These are phyloP conservation scores for Pichiaceae sp. DNA, from an alignment of 1,139 yeast genomes.

Conservation along the genomic window DNA sequence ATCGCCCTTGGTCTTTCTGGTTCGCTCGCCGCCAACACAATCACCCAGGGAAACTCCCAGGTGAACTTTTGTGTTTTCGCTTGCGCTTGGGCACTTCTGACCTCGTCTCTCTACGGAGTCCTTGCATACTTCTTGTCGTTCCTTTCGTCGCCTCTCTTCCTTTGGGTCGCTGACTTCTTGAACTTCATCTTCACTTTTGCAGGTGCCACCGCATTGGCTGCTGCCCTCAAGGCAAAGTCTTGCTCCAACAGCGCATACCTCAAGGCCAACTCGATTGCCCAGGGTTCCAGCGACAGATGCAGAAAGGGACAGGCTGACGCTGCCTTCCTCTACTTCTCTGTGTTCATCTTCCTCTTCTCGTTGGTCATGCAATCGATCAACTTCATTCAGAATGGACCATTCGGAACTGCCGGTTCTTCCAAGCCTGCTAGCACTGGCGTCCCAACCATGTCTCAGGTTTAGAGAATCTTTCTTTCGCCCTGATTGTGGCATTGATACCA, in stretches of 20 bases:
- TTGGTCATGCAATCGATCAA: constrained; percentile 51
- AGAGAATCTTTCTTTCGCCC: no score
- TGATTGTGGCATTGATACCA: neutral
- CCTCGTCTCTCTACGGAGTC: constrained; percentile 73
- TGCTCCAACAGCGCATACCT: constrained; percentile 65
- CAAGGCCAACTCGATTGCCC: constrained; percentile 56
- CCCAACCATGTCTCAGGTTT: constrained; percentile 83
- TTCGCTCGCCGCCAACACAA: constrained; percentile 67
- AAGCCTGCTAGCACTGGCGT: constrained; percentile 63
- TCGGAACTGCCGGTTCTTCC: constrained; percentile 41
- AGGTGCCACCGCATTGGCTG: constrained; percentile 91
- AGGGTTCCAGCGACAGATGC: constrained; percentile 77
- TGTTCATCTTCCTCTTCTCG: constrained; percentile 67
- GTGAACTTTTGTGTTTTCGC: constrained; percentile 85
- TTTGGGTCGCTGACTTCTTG: constrained; percentile 71
- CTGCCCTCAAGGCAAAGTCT: constrained; percentile 78
- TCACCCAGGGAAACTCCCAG: constrained; percentile 55
- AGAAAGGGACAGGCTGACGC: constrained; percentile 90
- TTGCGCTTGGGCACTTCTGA: constrained; percentile 74
- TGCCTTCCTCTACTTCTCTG: constrained; percentile 86
- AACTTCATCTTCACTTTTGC: constrained; percentile 89
- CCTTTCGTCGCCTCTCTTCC: constrained; percentile 80
- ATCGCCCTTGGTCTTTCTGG: constrained; percentile 81
- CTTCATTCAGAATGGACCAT: constrained; percentile 64
- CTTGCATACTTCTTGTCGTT: constrained; percentile 70